Percentiles rank a stretch among this genome's conserved stretches.
phyloP scores from a whole-genome alignment of 257 asterid genomes.

The Capsicum pubescens region DNA sequence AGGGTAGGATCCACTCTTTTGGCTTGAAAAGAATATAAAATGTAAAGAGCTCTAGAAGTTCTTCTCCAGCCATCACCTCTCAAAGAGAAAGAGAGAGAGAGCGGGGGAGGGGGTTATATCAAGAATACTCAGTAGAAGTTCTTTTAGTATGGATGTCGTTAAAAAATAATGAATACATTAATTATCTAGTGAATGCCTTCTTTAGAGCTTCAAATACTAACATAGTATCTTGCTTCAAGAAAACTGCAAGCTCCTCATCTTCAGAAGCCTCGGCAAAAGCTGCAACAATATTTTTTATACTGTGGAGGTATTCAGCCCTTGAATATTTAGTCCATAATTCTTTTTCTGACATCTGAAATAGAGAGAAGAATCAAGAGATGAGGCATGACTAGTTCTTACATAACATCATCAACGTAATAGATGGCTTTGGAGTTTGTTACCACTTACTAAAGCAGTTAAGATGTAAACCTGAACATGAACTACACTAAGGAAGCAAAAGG shows the following conservation, averaged over 20 bases:
- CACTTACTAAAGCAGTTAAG: conserved; percentile 2
- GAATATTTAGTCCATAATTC: conserved; percentile 99
- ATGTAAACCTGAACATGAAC: conserved; percentile 1
- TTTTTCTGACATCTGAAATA: conserved; percentile 79
- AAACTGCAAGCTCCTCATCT: conserved; percentile 98
- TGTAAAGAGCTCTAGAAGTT: conserved; percentile 31
- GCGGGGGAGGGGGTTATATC: too few species aligned
- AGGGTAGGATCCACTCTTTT: conserved; percentile 93
- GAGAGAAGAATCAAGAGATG: not conserved
- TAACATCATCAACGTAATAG: not conserved
- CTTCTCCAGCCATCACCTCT: not conserved
- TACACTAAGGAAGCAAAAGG: not conserved
- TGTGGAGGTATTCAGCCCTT: conserved; percentile 92
- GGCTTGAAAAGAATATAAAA: conserved; percentile 56
- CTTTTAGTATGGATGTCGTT: not conserved
- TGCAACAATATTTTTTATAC: conserved; percentile 86
- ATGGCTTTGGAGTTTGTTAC: conserved; percentile 9
- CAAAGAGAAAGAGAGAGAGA: not conserved
- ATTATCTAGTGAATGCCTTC: conserved; percentile 54
- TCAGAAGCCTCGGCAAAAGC: conserved; percentile 99
- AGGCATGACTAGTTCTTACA: not conserved
- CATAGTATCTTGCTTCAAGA: conserved; percentile 90
- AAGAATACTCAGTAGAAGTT: not conserved
- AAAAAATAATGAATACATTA: conserved; percentile 1
- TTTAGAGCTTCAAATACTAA: conserved; percentile 87